phyloP scores from a whole-genome alignment of 2,329 filamentous ascomycete species.

The Neopestalotiopsis sp. region DNA sequence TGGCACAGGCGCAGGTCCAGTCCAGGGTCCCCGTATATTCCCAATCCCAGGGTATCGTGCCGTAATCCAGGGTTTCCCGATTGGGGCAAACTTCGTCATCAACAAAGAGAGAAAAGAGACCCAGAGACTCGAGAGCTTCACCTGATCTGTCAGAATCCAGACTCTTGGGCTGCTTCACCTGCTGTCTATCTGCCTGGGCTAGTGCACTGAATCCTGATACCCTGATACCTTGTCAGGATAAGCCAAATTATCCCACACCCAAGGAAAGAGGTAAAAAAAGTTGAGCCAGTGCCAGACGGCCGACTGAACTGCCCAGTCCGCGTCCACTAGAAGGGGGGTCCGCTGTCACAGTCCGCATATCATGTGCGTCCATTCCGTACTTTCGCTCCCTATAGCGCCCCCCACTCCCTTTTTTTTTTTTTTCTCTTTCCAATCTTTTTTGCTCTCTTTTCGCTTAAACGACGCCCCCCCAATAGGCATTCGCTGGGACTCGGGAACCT shows the following conservation, averaged over 20 bases:
- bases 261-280: too few relatives aligned
- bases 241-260: not conserved
- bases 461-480: not conserved
- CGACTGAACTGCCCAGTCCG: not conserved
- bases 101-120: not conserved
- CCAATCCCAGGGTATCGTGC: not conserved
- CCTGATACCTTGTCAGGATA: not conserved
- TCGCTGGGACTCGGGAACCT: too few relatives aligned
- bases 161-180: not conserved
- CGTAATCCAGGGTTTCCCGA: not conserved
- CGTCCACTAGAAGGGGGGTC: not conserved
- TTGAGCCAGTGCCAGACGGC: not conserved
- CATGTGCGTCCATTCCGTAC: slow-evolving; percentile 1
- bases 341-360: slow-evolving; percentile 1
- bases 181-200: not conserved
- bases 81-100: not conserved
- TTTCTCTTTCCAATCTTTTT: not conserved
- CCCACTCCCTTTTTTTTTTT: not conserved
- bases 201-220: not conserved
- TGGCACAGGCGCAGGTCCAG: not conserved
- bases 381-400: slow-evolving; percentile 1
- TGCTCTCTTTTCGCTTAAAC: not conserved
- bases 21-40: not conserved
- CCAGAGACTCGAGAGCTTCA: not conserved
- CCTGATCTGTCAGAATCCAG: not conserved